Evolutionary conservation across 139 green algal genomes (phyloP).

Genomic region (Diplosphaera chodatii): DNA sequence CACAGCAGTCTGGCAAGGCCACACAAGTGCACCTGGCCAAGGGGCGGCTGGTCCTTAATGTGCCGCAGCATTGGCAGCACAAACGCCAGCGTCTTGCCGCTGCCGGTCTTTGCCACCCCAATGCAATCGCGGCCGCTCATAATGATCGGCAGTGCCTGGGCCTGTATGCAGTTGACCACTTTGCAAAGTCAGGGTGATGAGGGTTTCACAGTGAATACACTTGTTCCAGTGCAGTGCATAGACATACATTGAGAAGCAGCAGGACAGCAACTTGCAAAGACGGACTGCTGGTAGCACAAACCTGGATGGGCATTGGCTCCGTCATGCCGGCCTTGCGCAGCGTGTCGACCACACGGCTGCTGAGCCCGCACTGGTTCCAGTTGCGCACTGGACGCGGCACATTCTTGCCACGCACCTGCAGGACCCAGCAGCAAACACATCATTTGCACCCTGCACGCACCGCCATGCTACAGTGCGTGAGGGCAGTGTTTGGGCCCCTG

Average conservation of each 20-base stretch:
- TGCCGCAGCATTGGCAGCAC: conserved; percentile 95
- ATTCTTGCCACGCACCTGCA: conserved; percentile 65
- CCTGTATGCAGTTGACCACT: too few species aligned
- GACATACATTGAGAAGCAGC: too few species aligned
- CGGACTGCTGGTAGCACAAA: background rate
- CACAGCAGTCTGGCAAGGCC: too few species aligned
- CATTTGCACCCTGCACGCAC: too few species aligned
- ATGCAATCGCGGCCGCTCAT: conserved; percentile 97
- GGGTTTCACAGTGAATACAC: too few species aligned
- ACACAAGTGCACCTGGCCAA: conserved; percentile 39
- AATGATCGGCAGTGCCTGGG: conserved; percentile 92
- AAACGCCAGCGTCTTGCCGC: conserved; percentile 96
- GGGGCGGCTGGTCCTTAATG: conserved; percentile 86
- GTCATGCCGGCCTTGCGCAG: conserved; percentile 72
- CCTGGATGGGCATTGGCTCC: conserved; percentile 87
- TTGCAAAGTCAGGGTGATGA: too few species aligned
- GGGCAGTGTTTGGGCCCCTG: too few species aligned
- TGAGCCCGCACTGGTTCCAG: conserved; percentile 81
- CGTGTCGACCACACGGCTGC: conserved; percentile 62
- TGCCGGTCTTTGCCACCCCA: conserved; percentile 96
- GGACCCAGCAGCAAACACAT: too few species aligned
- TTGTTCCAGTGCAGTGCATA: too few species aligned
- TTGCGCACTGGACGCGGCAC: conserved; percentile 76
- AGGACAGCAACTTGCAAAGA: too few species aligned
- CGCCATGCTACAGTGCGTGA: too few species aligned